Evolutionary conservation across 2,329 filamentous ascomycete species (phyloP), one percentile per base, ranked within the genome.

Genomic region (Alternaria postmessia): DNA sequence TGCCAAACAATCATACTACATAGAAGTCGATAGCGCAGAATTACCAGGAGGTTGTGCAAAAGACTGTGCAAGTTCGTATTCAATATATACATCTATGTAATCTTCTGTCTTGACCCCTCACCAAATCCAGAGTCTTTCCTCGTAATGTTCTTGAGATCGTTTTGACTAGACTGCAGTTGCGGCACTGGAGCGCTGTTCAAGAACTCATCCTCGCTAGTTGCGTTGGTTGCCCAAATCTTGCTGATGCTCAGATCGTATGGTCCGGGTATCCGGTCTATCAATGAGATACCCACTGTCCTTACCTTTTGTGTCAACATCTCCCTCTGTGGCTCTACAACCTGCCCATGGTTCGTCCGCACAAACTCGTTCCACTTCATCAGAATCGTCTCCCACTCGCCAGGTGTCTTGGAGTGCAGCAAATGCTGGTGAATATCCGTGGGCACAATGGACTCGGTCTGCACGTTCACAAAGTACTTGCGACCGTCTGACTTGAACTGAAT

Each of bases 371-470:
- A 95, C 63, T 91, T 91, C 65, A 99, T 90, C 47, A 96, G 79
- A n/a, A 97, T 87, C 2, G 95, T 97, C 84, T 99, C 94, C 95
- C 95, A 99, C 71, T 94, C 86, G 1, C 93, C 93, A 0, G 91
- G 89, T 8, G 87, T 87, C 72, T 89, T 90, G 8, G 90, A 86
- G 69, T 93, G 96, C 5, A 99, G 81, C 51, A 95, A 85, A 79
- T 99, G 95, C 78, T 99, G 95, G 78, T 98, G 95, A 64, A 99
- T 84, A 77, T 99, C 95, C n/a, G 93, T 94, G 11, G 93, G 91
- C 48, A 97, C 92, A 56, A 99, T 89, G 1, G 91, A 92, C 75
- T 99, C 94, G 3, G 94, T 97, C 82, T 98, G 95, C 16, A 99
- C 83, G 79, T 99, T 99, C 72, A 99, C 88, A 59, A 97, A 92